phyloP scores from a whole-genome alignment of 75 land plant species.

The Cryptomeria japonica region DNA sequence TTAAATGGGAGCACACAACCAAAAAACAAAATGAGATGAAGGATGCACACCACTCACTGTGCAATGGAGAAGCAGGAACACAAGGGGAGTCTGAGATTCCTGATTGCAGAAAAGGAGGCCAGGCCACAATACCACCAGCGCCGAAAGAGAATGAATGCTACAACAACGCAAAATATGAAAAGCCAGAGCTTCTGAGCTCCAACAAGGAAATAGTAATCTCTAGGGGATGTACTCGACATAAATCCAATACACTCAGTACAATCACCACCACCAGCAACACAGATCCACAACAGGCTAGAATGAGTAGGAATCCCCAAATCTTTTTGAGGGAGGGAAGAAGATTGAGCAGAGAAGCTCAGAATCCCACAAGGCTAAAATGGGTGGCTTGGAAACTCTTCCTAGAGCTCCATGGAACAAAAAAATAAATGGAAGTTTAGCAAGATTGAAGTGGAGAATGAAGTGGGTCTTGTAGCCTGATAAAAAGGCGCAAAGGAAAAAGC shows the following conservation, averaged over 20 bases:
- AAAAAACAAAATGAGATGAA: background rate
- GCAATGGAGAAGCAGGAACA: background rate
- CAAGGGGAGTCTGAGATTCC: background rate
- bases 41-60: background rate
- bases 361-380: background rate
- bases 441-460: background rate
- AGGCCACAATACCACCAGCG: constrained; percentile 9
- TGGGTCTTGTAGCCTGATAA: background rate
- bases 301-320: background rate
- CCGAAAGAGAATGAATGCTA: background rate
- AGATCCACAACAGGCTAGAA: background rate
- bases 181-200: constrained; percentile 17
- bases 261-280: background rate
- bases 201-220: constrained; percentile 7
- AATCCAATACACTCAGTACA: constrained; percentile 5
- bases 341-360: background rate
- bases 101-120: constrained; percentile 1
- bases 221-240: constrained; percentile 17
- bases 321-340: background rate
- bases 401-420: background rate
- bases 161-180: background rate
- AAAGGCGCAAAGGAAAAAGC: background rate
- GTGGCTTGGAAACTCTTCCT: background rate
- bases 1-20: background rate
- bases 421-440: background rate